A percentile compares a stretch with the other conserved stretches of the same genome.
Evolutionary conservation across 1,139 yeast genomes (phyloP).

Genomic region (Suhomyces bribrorum): DNA sequence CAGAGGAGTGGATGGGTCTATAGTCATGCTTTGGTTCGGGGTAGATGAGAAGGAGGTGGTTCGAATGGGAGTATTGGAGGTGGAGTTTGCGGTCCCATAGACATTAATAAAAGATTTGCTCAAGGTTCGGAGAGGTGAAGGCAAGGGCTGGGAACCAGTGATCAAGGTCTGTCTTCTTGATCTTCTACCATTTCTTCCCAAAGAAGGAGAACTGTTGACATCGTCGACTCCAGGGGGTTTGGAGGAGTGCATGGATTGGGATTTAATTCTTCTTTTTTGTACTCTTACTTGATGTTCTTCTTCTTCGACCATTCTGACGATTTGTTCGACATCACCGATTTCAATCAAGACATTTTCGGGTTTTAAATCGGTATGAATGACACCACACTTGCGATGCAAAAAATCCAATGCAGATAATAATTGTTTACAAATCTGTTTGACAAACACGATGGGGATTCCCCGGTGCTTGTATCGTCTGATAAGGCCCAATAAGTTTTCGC

Average conservation of each 20-base stretch:
- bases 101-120: conserved; percentile 34
- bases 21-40: conserved; percentile 2
- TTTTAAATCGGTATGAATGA: conserved; percentile 47
- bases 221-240: conserved; percentile 9
- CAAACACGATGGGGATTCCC: conserved; percentile 40
- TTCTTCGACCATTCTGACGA: conserved; percentile 36
- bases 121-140: conserved; percentile 59
- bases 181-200: conserved; percentile 52
- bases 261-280: conserved; percentile 16
- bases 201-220: conserved; percentile 32
- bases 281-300: conserved; percentile 23
- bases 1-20: conserved; percentile 13
- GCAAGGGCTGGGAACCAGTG: conserved; percentile 85
- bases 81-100: conserved; percentile 41
- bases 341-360: conserved; percentile 47
- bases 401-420: conserved; percentile 41
- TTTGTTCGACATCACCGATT: conserved; percentile 39
- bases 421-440: conserved; percentile 41
- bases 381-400: conserved; percentile 43
- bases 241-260: conserved; percentile 9
- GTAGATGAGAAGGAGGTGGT: conserved; percentile 18
- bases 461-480: conserved; percentile 41
- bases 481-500: conserved; percentile 43
- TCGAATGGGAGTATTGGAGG: conserved; percentile 44
- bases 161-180: conserved; percentile 75